Base-by-base conservation (phyloP, 2,329 filamentous ascomycete species). In the Exophiala spinifera region DNA sequence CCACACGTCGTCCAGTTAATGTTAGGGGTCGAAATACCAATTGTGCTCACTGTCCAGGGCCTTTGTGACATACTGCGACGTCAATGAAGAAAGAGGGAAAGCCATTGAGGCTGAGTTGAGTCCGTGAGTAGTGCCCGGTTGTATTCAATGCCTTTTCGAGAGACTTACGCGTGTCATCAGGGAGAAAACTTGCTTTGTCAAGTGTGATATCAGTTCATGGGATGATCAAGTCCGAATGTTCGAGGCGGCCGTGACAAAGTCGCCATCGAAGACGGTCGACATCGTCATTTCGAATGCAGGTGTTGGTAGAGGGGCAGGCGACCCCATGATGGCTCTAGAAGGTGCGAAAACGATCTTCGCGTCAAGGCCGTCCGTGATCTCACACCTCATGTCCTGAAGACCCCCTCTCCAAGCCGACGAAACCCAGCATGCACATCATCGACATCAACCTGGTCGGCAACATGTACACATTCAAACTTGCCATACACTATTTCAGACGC, bases 261-360 rank as follows among this genome's bases (percentile, higher is more conserved):
- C 72, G 6, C 74, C 73, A 0, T 56, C 62, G 19, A 68, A 71
- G 0, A 71, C 69, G 43, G 69, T 76, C 23, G 76, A 78, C 52
- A 63, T 78, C n/a, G 76, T 78, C 13, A 72, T 78, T 50, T 74
- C 76, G 1, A 78, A 78, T 58, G 76, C 76, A 1, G 76, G 76
- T 8, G 74, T 77, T 21, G 65, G 66, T 20, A 25, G 50, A 48
- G 50, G 50, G 13, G 20, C 49, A 11, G 49, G 49, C 5, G 53
- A 55, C 42, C 53, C 53, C 8, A 37, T 55, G 47, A 55, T 55
- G 53, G 14, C 25, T 7, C 31, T 55, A 23, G 53, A 55, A 51
- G 53, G 47, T 49, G 31, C 37, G 14, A 40, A 14, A 40, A 40
- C 37, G 13, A 13, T 40, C 15, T 40, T 40, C n/a, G 13, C 17